These are phyloP conservation scores for Cyberlindnera xishuangbannaensis DNA, from an alignment of 805 yeast genomes.

Conservation along the genomic window DNA sequence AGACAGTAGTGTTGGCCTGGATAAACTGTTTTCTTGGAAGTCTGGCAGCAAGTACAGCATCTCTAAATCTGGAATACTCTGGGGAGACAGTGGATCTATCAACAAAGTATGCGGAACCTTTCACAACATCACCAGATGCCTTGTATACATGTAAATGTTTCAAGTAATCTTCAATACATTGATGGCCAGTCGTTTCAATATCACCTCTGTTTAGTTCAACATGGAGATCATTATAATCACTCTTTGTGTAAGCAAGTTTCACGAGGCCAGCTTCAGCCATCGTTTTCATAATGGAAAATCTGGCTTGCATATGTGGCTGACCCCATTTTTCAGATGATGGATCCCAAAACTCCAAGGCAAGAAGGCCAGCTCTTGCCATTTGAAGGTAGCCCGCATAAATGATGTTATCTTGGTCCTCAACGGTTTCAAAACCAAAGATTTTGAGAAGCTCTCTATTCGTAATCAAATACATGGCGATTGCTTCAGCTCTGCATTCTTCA, in stretches of 20 bases:
- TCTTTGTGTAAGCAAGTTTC: constrained; percentile 40
- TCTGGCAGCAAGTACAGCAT: constrained; percentile 61
- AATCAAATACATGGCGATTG: constrained; percentile 76
- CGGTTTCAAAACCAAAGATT: constrained; percentile 62
- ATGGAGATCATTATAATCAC: constrained; percentile 49
- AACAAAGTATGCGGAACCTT: constrained; percentile 58
- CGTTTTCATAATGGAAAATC: constrained; percentile 77
- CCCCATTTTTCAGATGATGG: constrained; percentile 83
- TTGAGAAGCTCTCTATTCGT: constrained; percentile 61
- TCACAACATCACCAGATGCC: constrained; percentile 63
- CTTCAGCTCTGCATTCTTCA: constrained; percentile 92
- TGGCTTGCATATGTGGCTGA: constrained; percentile 91
- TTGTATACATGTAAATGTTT: constrained; percentile 72
- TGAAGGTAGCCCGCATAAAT: constrained; percentile 63
- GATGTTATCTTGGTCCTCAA: constrained; percentile 57
- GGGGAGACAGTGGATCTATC: constrained; percentile 64
- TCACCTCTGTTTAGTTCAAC: constrained; percentile 54
- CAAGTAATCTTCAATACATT: constrained; percentile 67
- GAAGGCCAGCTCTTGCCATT: constrained; percentile 85
- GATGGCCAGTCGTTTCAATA: constrained; percentile 65
- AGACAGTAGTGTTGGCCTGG: constrained; percentile 66
- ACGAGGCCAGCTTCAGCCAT: constrained; percentile 63
- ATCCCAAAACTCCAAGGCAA: constrained; percentile 84
- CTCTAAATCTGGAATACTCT: constrained; percentile 61
- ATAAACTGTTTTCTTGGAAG: constrained; percentile 80